Evolutionary conservation across 2,329 filamentous ascomycete species (phyloP).

Genomic region (Drechmeria coniospora): DNA sequence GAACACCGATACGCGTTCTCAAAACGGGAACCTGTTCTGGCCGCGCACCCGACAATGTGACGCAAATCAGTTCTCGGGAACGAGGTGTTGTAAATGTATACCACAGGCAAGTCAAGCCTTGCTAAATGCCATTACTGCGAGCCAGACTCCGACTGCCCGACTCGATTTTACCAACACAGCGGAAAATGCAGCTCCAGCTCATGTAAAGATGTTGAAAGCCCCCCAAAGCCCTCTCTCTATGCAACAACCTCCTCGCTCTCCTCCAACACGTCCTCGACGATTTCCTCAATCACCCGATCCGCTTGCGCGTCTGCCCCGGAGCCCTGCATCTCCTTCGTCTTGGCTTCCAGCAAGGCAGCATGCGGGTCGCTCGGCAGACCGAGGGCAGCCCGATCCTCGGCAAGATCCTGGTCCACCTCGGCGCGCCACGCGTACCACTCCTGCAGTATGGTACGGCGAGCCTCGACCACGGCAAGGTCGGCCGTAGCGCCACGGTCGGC

Average conservation of each 20-base stretch:
- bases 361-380: slow-evolving; percentile 52
- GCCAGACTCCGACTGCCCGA: no score
- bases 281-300: slow-evolving; percentile 74
- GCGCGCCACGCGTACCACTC: slow-evolving; percentile 84
- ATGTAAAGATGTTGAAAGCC: slow-evolving; percentile 7
- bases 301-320: slow-evolving; percentile 42
- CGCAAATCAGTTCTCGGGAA: no score
- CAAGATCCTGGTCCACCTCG: slow-evolving; percentile 53
- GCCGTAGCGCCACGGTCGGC: slow-evolving; percentile 84
- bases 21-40: no score
- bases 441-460: slow-evolving; percentile 62
- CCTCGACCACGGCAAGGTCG: slow-evolving; percentile 86
- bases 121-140: no score
- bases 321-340: slow-evolving; percentile 34
- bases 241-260: slow-evolving; percentile 66
- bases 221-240: slow-evolving; percentile 14
- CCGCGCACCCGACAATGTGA: no score
- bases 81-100: no score
- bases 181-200: slow-evolving; percentile 13
- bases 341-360: slow-evolving; percentile 43
- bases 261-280: slow-evolving; percentile 68
- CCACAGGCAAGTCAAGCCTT: no score
- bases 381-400: slow-evolving; percentile 52
- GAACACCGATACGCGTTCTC: no score
- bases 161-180: slow-evolving; percentile 20